Base-by-base conservation (phyloP, 2,329 filamentous ascomycete species). In the Pseudopithomyces chartarum region DNA sequence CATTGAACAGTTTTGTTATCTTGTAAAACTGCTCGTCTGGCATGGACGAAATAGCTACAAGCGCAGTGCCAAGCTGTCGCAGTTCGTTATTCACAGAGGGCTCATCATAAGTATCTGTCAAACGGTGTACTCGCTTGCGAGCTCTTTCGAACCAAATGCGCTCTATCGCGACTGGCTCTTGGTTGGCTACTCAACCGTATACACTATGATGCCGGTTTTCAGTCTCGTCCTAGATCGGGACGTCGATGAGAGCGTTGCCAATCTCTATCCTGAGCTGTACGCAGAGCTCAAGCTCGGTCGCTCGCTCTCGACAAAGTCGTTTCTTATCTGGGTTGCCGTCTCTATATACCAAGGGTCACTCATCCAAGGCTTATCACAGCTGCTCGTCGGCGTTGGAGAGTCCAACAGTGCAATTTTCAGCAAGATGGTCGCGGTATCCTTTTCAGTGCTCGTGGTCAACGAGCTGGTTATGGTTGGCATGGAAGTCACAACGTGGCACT, bases 41-140 rank as follows among this genome's bases (percentile, higher is more conserved):
- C 96, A 99, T 73, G 95, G 95, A 1, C 88, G 96, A 32, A 99
- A 99, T 78, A 94, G 89, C 66, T 99, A 99, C 82, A 98, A 98
- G 78, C 87, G 96, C 44, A 92, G 88, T 57, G 95, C 95, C 26
- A 99, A 99, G 78, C 85, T 99, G 22, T 92, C 91, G 0, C 96
- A 98, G 75, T 99, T 99, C 76, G 94, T 99, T 68, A 99, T 99
- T 68, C 96, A 99, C 73, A 90, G 95, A 68, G 95, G 95, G 49
- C 81, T 99, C 43, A 97, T 99, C 69, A 96, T 99, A 70, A 89
- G 87, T 52, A 92, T 98, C 26, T 97, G 93, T 68, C 95, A 99
- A 79, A 98, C 95, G 0, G 92, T 99, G 84, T 99, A 94, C 81
- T 96, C 91, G 73, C 96, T 98, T 59, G 93, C 94, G 6, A 89